Evolutionary conservation across 1,284 basidiomycete species (phyloP), one percentile per base, ranked within the genome.

Genomic region (Mycena citricolor): DNA sequence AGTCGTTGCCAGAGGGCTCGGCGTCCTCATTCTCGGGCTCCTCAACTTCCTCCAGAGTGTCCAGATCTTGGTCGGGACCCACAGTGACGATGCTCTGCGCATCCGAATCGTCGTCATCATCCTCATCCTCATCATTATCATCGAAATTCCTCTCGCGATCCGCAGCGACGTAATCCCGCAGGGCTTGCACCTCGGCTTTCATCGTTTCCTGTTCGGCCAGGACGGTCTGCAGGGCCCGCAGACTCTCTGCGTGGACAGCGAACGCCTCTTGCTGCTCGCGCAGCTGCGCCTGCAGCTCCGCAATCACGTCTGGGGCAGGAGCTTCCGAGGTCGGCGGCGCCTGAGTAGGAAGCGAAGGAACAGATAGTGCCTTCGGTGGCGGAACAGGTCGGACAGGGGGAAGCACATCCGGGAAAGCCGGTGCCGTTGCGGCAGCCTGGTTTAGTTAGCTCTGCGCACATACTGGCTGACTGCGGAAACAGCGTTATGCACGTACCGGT

Each of bases 151-250:
- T 33, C n/a, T 29, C 19, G 31, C 41, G 51, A 19, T 42, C 46
- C 8, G 33, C 51, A 3, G 32, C 42, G 1, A 52, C 43, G 56
- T 88, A 68, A 43, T 85, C 81, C 7, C 84, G 70, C 42, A 94
- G 69, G 3, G 72, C 69, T 21, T 76, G 69, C 2, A 99, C 81
- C 59, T 98, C 93, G 24, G 74, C 73, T 64, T 89, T 88, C 62
- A 98, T 81, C 7, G 70, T 71, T 47, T 97, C 91, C 59, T 97
- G 91, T 63, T 97, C 93, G 0, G 88, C 76, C 33, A 95, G 75
- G 42, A 93, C 78, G 32, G 74, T 76, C 59, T 97, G 94, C 26
- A 98, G 73, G 10, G 82, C 76, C 32, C 84, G 81, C 44, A 97
- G 86, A 65, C 92, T 90, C 49, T 94, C 90, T 23, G 92, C 77